Conservation (phyloP, 2,329 filamentous ascomycete species). For the Beauveria pseudobassiana region DNA sequence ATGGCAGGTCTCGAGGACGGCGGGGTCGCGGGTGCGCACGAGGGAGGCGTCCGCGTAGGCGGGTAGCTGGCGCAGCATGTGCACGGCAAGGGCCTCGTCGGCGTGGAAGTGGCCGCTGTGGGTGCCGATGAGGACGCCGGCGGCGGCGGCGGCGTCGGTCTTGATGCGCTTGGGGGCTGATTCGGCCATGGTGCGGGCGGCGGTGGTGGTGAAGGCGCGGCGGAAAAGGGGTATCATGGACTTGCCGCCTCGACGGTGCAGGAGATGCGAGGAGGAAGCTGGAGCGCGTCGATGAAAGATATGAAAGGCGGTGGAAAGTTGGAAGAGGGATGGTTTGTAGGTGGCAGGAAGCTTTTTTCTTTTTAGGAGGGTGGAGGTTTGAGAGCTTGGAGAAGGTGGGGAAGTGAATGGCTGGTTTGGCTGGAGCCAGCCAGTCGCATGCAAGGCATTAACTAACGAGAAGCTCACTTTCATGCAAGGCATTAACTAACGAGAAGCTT, state of each 20-base stretch:
- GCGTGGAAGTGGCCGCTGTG: constrained; percentile 99
- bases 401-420: neutral
- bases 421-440: neutral
- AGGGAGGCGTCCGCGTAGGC: constrained; percentile 67
- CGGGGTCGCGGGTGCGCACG: constrained; percentile 80
- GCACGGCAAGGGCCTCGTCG: constrained; percentile 93
- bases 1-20: constrained; percentile 72
- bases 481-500: neutral
- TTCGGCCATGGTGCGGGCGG: constrained; percentile 42
- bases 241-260: neutral
- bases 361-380: neutral
- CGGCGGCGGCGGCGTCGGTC: constrained; percentile 40
- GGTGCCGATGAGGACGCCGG: constrained; percentile 65
- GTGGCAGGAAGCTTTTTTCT: neutral
- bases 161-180: constrained; percentile 76
- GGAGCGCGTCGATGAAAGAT: neutral
- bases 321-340: neutral
- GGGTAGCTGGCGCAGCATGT: constrained; percentile 87
- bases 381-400: constrained; percentile 1
- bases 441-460: neutral
- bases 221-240: constrained; percentile 2
- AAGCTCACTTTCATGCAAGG: neutral
- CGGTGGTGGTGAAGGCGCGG: constrained; percentile 9
- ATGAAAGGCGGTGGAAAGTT: neutral
- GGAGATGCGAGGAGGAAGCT: neutral